A percentile compares a stretch with the other conserved stretches of the same genome.
Conservation (phyloP, 352 stramenopile species). For the Pythium chondricola region DNA sequence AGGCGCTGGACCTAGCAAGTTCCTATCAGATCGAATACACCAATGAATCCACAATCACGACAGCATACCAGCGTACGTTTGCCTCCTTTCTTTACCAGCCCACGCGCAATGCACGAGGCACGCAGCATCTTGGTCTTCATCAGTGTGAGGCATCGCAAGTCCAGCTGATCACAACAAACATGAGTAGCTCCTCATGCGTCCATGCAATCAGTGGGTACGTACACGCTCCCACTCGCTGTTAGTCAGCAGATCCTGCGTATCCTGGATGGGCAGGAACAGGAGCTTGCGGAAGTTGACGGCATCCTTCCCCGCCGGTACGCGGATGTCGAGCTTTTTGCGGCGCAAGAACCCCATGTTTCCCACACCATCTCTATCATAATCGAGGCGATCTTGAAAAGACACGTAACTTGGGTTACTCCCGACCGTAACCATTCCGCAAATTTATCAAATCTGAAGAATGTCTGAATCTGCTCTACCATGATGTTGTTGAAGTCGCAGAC, state of each 20-base stretch:
- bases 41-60: background rate
- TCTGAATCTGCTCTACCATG: too few species aligned
- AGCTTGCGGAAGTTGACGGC: constrained; percentile 77
- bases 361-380: too few species aligned
- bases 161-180: constrained; percentile 29
- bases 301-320: constrained; percentile 59
- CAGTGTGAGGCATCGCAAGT: constrained; percentile 69
- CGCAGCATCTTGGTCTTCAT: constrained; percentile 84
- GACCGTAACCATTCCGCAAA: too few species aligned
- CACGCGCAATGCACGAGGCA: constrained; percentile 65
- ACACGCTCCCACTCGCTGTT: constrained; percentile 67
- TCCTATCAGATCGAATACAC: background rate
- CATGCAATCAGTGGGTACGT: constrained; percentile 2
- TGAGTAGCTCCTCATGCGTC: too few species aligned
- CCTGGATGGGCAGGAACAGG: constrained; percentile 59
- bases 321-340: constrained; percentile 60
- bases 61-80: constrained; percentile 44
- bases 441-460: too few species aligned
- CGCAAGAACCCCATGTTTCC: constrained; percentile 58
- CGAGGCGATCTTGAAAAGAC: constrained; percentile 10
- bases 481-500: too few species aligned
- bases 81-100: constrained; percentile 52
- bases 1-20: constrained; percentile 34
- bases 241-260: constrained; percentile 65
- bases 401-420: background rate